phyloP scores from a whole-genome alignment of 2,329 filamentous ascomycete genomes.

The Aspergillus brunneoviolaceus region DNA sequence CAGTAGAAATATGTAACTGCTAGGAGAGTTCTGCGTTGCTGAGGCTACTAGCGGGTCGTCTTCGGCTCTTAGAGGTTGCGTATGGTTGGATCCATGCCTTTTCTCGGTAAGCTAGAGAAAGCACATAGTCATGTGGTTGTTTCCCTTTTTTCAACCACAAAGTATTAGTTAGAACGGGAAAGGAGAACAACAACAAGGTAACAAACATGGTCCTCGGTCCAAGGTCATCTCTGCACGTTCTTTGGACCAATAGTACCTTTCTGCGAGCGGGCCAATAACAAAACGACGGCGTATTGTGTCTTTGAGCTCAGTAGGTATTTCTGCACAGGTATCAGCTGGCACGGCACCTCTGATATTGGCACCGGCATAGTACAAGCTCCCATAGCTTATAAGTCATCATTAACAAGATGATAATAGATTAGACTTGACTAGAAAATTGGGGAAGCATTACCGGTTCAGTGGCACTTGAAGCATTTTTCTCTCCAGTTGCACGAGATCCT shows the following conservation, averaged over 20 bases:
- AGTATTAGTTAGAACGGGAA: background rate
- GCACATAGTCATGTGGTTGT: slow-evolving; percentile 32
- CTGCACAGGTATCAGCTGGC: slow-evolving; percentile 26
- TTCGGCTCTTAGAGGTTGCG: slow-evolving; percentile 22
- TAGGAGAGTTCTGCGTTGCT: slow-evolving; percentile 28
- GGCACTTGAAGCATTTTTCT: slow-evolving; percentile 38
- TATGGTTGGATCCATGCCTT: slow-evolving; percentile 35
- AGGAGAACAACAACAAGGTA: background rate
- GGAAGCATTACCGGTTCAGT: slow-evolving; percentile 31
- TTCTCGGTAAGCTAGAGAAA: slow-evolving; percentile 34
- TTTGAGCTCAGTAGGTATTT: slow-evolving; percentile 31
- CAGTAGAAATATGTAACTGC: slow-evolving; percentile 34
- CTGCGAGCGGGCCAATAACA: slow-evolving; percentile 39
- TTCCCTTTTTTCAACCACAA: slow-evolving; percentile 26
- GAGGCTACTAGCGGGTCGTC: slow-evolving; percentile 25
- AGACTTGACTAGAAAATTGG: background rate
- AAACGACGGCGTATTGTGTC: slow-evolving; percentile 32
- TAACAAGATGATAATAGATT: slow-evolving; percentile 11
- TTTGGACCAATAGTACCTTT: slow-evolving; percentile 36
- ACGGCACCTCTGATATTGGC: slow-evolving; percentile 34
- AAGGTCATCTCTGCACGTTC: slow-evolving; percentile 35
- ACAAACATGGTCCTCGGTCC: slow-evolving; percentile 44
- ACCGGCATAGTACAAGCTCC: slow-evolving; percentile 38
- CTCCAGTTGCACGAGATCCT: slow-evolving; percentile 39
- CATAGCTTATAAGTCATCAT: slow-evolving; percentile 26